These are phyloP conservation scores for Scytalidium lignicola DNA, from an alignment of 2,329 filamentous ascomycete genomes.

Conservation along the genomic window DNA sequence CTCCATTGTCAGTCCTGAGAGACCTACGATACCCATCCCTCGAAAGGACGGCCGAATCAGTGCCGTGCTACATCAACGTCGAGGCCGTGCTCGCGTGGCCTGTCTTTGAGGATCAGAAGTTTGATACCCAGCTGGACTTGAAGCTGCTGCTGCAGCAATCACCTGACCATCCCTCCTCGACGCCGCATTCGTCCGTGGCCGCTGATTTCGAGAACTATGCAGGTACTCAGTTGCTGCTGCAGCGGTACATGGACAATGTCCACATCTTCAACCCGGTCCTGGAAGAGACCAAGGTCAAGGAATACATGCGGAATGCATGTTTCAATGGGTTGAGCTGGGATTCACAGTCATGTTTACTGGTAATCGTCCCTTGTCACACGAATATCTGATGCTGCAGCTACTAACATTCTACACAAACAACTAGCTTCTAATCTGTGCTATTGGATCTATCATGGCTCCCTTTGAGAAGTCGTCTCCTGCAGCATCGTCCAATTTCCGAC, in stretches of 20 bases:
- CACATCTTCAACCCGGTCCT: slow-evolving; percentile 49
- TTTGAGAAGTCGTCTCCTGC: slow-evolving; percentile 2
- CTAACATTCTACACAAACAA: too few relatives aligned
- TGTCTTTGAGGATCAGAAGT: slow-evolving; percentile 23
- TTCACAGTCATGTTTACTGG: slow-evolving; percentile 13
- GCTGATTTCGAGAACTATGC: neutral
- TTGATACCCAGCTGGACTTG: slow-evolving; percentile 15
- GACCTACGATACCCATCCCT: neutral
- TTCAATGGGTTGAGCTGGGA: slow-evolving; percentile 18
- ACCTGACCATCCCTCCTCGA: neutral
- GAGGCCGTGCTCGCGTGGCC: slow-evolving; percentile 11
- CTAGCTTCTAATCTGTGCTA: neutral
- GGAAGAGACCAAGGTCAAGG: slow-evolving; percentile 30
- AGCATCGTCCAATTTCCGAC: neutral
- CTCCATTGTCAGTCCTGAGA: neutral
- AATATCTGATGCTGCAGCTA: too few relatives aligned
- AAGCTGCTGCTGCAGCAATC: slow-evolving; percentile 8
- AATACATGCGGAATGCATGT: slow-evolving; percentile 5
- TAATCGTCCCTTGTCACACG: neutral
- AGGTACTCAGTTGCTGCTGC: neutral
- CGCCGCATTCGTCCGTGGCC: neutral
- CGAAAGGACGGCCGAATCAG: slow-evolving; percentile 2
- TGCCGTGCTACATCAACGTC: slow-evolving; percentile 9
- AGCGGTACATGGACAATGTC: slow-evolving; percentile 25
- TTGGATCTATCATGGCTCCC: neutral